These are phyloP conservation scores for Asterochloris sp. DNA, from an alignment of 139 green algal genomes.

Conservation along the genomic window DNA sequence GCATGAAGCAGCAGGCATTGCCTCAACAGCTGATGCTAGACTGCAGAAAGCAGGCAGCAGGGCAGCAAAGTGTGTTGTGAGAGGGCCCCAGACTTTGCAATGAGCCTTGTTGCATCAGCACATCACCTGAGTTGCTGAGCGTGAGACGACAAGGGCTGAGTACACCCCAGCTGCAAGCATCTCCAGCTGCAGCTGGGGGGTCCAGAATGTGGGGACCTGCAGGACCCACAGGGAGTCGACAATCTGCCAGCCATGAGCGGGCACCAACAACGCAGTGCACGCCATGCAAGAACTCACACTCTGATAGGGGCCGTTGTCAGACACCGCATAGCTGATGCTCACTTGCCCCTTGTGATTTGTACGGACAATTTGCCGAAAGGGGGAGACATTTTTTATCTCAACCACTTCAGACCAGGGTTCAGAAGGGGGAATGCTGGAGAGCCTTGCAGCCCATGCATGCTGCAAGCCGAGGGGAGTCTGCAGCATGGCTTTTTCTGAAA, in stretches of 20 bases:
- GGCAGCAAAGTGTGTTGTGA: not conserved
- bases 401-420: slow-evolving; percentile 48
- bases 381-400: slow-evolving; percentile 77
- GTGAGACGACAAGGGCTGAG: slow-evolving; percentile 55
- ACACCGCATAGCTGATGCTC: slow-evolving; percentile 19
- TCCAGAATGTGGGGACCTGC: slow-evolving; percentile 43
- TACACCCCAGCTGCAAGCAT: slow-evolving; percentile 44
- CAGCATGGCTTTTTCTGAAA: no score
- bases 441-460: no score
- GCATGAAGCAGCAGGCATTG: not conserved
- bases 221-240: slow-evolving; percentile 1
- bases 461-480: no score
- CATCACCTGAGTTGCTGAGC: slow-evolving; percentile 44
- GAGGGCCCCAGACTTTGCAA: not conserved
- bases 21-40: not conserved
- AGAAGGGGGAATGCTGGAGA: no score
- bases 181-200: slow-evolving; percentile 78
- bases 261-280: not conserved
- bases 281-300: slow-evolving; percentile 3
- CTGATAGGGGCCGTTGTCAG: slow-evolving; percentile 34
- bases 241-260: not conserved
- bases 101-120: no score
- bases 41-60: no score
- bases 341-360: slow-evolving; percentile 11
- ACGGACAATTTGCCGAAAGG: slow-evolving; percentile 38